A percentile compares a stretch with the other conserved stretches of the same genome.
Conservation (phyloP, 2,329 filamentous ascomycete genomes). For the Pseudogymnoascus sp. region DNA sequence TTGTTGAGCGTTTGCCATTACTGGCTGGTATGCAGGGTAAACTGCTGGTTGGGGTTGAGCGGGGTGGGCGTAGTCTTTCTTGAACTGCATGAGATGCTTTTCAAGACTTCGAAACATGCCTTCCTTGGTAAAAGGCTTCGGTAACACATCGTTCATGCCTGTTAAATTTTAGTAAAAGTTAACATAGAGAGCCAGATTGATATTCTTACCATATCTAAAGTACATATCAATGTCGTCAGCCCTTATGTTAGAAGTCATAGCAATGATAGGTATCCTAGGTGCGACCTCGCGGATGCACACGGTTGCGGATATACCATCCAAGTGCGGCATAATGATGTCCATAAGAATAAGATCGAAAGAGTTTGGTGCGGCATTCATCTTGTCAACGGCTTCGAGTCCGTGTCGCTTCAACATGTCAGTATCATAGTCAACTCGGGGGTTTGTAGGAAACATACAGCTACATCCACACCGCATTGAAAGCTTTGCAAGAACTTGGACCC, state of each 20-base stretch:
- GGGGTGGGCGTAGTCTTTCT: conserved; percentile 48
- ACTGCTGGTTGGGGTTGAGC: conserved; percentile 19
- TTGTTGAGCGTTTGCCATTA: conserved; percentile 20
- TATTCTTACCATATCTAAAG: conserved; percentile 78
- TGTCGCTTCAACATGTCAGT: conserved; percentile 54
- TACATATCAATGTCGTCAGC: conserved; percentile 96
- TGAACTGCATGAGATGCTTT: conserved; percentile 78
- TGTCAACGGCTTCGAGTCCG: conserved; percentile 85
- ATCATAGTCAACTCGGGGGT: conserved; percentile 11
- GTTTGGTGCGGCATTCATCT: conserved; percentile 52
- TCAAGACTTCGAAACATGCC: conserved; percentile 80
- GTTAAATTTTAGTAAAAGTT: conserved; percentile 20
- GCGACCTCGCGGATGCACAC: conserved; percentile 87
- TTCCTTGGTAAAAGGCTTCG: conserved; percentile 91
- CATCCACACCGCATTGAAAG: conserved; percentile 61
- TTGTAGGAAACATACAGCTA: conserved; percentile 48
- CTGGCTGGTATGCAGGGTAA: conserved; percentile 21
- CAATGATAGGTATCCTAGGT: conserved; percentile 78
- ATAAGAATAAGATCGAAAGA: conserved; percentile 69
- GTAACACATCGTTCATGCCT: conserved; percentile 97
- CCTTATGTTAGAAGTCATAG: conserved; percentile 97
- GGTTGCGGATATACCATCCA: conserved; percentile 92
- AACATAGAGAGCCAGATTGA: conserved; percentile 18
- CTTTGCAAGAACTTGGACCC: conserved; percentile 61
- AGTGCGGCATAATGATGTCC: conserved; percentile 95